Conservation (phyloP, 2,329 filamentous ascomycete species). For the Arthrobotrys pseudoclavata region DNA sequence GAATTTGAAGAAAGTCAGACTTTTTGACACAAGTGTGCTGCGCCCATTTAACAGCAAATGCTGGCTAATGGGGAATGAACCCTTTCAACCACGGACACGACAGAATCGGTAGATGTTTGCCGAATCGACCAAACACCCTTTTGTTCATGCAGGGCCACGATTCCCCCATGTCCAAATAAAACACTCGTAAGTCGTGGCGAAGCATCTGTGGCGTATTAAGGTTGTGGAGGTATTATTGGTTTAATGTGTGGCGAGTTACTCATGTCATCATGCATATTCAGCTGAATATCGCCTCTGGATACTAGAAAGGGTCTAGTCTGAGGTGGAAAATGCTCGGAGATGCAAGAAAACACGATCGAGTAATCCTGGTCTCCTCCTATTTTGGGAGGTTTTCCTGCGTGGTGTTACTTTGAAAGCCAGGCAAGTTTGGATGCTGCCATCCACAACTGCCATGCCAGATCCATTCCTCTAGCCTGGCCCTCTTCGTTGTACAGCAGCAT, state of each 20-base stretch:
- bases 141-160: constrained; percentile 41
- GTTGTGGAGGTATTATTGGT: constrained; percentile 23
- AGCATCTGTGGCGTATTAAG: constrained; percentile 46
- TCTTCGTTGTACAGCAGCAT: too few relatives aligned
- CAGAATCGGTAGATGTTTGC: constrained; percentile 18
- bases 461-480: constrained; percentile 23
- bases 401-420: background rate
- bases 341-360: constrained; percentile 42
- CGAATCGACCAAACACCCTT: background rate
- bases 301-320: constrained; percentile 29
- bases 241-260: constrained; percentile 44
- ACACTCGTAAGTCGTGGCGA: constrained; percentile 38
- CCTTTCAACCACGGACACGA: constrained; percentile 17
- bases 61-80: background rate
- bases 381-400: background rate
- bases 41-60: constrained; percentile 11
- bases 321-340: constrained; percentile 48
- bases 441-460: constrained; percentile 11
- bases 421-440: background rate
- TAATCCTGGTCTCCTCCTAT: constrained; percentile 25
- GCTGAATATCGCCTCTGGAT: constrained; percentile 48
- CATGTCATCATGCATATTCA: constrained; percentile 59
- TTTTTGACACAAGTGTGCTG: constrained; percentile 13
- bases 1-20: constrained; percentile 28
- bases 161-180: constrained; percentile 2